These are phyloP conservation scores for Panicum hallii DNA, from an alignment of 202 grass and related monocot species.

Conservation along the genomic window DNA sequence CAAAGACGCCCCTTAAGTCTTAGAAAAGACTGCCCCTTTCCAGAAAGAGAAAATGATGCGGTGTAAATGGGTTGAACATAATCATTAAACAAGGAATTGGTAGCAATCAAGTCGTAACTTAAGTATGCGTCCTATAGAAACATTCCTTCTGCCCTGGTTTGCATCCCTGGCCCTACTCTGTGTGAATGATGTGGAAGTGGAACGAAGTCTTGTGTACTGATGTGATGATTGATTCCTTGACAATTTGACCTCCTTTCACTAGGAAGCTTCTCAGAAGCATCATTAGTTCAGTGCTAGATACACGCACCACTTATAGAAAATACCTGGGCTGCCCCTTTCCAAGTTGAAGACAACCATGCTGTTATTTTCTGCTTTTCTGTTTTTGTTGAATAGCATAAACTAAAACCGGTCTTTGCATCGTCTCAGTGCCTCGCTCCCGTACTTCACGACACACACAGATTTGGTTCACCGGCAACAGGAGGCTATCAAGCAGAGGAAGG, in stretches of 20 bases:
- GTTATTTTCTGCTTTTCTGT: not conserved
- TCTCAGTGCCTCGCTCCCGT: slow-evolving; percentile 75
- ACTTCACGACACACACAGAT: slow-evolving; percentile 92
- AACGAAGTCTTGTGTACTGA: not conserved
- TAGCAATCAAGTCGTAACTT: slow-evolving; percentile 2
- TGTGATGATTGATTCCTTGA: slow-evolving; percentile 44
- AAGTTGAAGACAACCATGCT: not conserved
- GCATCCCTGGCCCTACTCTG: slow-evolving; percentile 44
- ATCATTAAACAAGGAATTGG: slow-evolving; percentile 38
- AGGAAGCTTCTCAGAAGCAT: slow-evolving; percentile 33
- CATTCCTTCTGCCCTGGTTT: slow-evolving; percentile 16
- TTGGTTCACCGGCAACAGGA: slow-evolving; percentile 81
- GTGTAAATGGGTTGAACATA: slow-evolving; percentile 12
- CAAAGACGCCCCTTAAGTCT: not conserved
- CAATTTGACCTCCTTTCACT: slow-evolving; percentile 14
- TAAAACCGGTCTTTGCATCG: not conserved
- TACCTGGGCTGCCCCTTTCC: not conserved
- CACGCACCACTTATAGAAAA: not conserved
- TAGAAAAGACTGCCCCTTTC: slow-evolving; percentile 15
- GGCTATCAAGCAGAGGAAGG: slow-evolving; percentile 87
- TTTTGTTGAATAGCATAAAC: not conserved
- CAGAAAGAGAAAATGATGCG: not conserved
- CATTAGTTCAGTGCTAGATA: slow-evolving; percentile 21
- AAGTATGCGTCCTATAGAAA: slow-evolving; percentile 16
- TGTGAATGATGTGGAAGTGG: slow-evolving; percentile 38